Evolutionary conservation across 805 yeast species (phyloP).

Genomic region (Cyberlindnera mycetangii): DNA sequence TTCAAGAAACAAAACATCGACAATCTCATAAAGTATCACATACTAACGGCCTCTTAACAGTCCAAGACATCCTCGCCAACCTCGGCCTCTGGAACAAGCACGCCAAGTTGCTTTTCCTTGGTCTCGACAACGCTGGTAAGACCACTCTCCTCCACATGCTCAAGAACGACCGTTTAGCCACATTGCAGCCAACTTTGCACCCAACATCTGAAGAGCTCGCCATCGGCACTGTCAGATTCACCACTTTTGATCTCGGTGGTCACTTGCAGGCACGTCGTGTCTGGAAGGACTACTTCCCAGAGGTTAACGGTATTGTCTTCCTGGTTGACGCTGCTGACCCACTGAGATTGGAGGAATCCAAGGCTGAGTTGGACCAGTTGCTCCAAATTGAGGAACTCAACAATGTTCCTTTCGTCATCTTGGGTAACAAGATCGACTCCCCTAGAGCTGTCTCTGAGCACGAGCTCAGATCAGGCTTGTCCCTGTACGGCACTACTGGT

Average conservation of each 20-base stretch:
- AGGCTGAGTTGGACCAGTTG: conserved; percentile 90
- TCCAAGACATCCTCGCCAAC: conserved; percentile 64
- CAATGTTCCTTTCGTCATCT: conserved; percentile 85
- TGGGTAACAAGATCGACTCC: conserved; percentile 96
- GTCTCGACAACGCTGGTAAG: conserved; percentile 97
- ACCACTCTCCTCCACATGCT: conserved; percentile 85
- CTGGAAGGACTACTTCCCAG: conserved; percentile 99
- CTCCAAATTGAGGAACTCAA: conserved; percentile 89
- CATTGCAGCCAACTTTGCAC: conserved; percentile 95
- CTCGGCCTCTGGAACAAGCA: conserved; percentile 90
- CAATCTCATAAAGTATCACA: conserved; percentile 5
- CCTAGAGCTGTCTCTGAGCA: conserved; percentile 93
- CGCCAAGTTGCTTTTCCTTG: conserved; percentile 92
- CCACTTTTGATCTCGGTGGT: conserved; percentile 98
- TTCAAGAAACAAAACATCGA: no score
- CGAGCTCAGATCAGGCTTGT: conserved; percentile 87
- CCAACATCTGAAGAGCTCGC: conserved; percentile 98
- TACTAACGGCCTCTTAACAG: conserved; percentile 4
- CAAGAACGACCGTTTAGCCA: conserved; percentile 95
- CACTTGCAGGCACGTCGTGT: conserved; percentile 98
- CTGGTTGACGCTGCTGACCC: conserved; percentile 97
- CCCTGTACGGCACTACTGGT: conserved; percentile 87
- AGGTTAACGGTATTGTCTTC: conserved; percentile 95
- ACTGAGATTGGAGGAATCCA: conserved; percentile 91
- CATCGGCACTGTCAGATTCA: conserved; percentile 93